Conservation (phyloP, 805 yeast genomes). For the Starmerella roubikii region DNA sequence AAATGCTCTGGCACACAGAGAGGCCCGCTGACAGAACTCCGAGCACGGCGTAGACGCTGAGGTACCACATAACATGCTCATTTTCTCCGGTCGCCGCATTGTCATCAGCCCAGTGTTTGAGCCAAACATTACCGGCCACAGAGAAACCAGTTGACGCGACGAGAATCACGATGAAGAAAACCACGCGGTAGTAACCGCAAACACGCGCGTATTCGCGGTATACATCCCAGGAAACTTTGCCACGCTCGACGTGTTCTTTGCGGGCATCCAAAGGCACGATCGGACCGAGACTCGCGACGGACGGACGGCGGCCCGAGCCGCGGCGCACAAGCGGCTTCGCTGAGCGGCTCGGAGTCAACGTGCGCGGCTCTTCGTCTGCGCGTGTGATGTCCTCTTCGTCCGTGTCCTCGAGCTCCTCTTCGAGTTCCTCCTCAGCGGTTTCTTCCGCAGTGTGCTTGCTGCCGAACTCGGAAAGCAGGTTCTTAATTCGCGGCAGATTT, state of each 20-base stretch:
- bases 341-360: slow-evolving; percentile 16
- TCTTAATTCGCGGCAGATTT: slow-evolving; percentile 11
- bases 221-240: slow-evolving; percentile 81
- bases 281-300: slow-evolving; percentile 40
- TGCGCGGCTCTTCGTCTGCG: slow-evolving; percentile 18
- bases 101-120: slow-evolving; percentile 93
- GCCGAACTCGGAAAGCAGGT: slow-evolving; percentile 17
- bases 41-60: slow-evolving; percentile 59
- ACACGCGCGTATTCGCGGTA: slow-evolving; percentile 77
- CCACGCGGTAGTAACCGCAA: slow-evolving; percentile 58
- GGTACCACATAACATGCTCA: slow-evolving; percentile 56
- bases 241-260: slow-evolving; percentile 79
- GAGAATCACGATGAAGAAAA: slow-evolving; percentile 41
- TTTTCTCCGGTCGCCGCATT: slow-evolving; percentile 57
- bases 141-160: slow-evolving; percentile 45
- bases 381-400: not conserved
- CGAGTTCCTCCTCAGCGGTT: not conserved
- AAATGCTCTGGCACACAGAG: slow-evolving; percentile 49
- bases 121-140: slow-evolving; percentile 75
- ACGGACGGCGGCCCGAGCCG: slow-evolving; percentile 40
- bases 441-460: slow-evolving; percentile 1
- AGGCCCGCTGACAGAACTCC: slow-evolving; percentile 57
- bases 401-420: no score
- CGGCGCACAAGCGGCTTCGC: slow-evolving; percentile 8
- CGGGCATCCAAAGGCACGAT: slow-evolving; percentile 20